Percentiles rank a stretch among this genome's conserved stretches.
These are phyloP conservation scores for Leucoagaricus sp. DNA, from an alignment of 1,284 basidiomycete species.

Conservation along the genomic window DNA sequence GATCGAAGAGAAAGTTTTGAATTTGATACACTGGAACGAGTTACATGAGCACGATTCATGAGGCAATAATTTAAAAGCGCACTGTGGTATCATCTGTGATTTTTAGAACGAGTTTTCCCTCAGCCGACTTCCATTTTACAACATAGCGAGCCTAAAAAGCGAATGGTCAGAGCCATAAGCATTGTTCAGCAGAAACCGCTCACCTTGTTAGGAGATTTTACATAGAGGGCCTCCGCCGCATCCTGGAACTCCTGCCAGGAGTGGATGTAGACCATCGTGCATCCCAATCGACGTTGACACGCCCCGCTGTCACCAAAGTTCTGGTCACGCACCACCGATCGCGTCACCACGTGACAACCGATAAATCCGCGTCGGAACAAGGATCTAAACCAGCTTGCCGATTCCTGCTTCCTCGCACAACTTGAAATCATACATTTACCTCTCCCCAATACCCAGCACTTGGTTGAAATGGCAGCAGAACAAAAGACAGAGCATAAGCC, in stretches of 20 bases:
- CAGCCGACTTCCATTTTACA: conserved; percentile 83
- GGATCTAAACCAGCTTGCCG: neutral
- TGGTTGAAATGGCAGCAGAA: conserved; percentile 36
- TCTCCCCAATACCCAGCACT: conserved; percentile 1
- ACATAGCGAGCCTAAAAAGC: conserved; percentile 74
- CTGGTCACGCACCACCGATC: conserved; percentile 7
- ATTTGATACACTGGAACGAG: conserved; percentile 80
- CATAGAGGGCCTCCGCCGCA: conserved; percentile 81
- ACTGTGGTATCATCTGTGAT: conserved; percentile 88
- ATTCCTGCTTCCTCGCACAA: neutral
- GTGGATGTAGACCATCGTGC: conserved; percentile 70
- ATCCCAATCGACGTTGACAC: conserved; percentile 29
- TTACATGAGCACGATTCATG: neutral
- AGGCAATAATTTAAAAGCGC: conserved; percentile 32
- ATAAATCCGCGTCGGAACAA: conserved; percentile 8
- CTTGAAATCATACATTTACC: conserved; percentile 13
- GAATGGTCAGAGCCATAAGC: neutral
- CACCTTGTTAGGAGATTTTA: conserved; percentile 75
- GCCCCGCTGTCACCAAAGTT: conserved; percentile 13
- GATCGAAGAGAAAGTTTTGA: conserved; percentile 90
- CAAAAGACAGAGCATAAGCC: conserved; percentile 30
- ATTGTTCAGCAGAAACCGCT: conserved; percentile 22
- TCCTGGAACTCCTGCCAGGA: conserved; percentile 87
- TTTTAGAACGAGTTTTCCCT: conserved; percentile 86
- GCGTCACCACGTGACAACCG: conserved; percentile 12